These are phyloP conservation scores for Scheffersomyces titani DNA, from an alignment of 1,139 yeast genomes.

Conservation along the genomic window DNA sequence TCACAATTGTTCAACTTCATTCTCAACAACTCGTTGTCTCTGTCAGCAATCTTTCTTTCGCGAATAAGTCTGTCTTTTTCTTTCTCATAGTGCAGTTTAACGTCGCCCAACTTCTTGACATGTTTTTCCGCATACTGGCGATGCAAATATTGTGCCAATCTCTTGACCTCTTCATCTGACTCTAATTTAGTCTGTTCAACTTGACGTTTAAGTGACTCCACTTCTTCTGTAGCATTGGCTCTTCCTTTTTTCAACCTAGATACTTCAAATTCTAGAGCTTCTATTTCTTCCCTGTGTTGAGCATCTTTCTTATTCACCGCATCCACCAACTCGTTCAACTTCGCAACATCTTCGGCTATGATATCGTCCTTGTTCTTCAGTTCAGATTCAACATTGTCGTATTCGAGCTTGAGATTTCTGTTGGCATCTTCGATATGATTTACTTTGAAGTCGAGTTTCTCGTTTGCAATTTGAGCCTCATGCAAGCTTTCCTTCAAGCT, in stretches of 20 bases:
- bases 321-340: slow-evolving; percentile 19
- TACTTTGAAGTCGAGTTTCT: slow-evolving; percentile 7
- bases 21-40: slow-evolving; percentile 18
- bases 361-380: slow-evolving; percentile 20
- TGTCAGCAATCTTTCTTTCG: slow-evolving; percentile 13
- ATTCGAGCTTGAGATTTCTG: neutral
- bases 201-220: slow-evolving; percentile 13
- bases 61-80: slow-evolving; percentile 9
- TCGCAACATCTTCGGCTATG: slow-evolving; percentile 22
- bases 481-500: slow-evolving; percentile 7
- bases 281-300: slow-evolving; percentile 12
- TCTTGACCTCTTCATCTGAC: slow-evolving; percentile 21
- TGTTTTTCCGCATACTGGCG: slow-evolving; percentile 27
- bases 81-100: slow-evolving; percentile 15
- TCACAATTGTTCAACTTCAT: slow-evolving; percentile 14
- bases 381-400: slow-evolving; percentile 8
- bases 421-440: slow-evolving; percentile 1
- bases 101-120: slow-evolving; percentile 15
- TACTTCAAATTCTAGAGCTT: slow-evolving; percentile 11
- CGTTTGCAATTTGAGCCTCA: slow-evolving; percentile 7
- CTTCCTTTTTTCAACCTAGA: slow-evolving; percentile 12
- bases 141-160: slow-evolving; percentile 24
- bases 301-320: slow-evolving; percentile 16
- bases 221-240: slow-evolving; percentile 7
- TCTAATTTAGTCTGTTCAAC: slow-evolving; percentile 17